Percentiles rank a stretch among this genome's conserved stretches.
These are phyloP conservation scores for Fraxinus excelsior DNA, from an alignment of 257 asterid genomes.

Conservation along the genomic window DNA sequence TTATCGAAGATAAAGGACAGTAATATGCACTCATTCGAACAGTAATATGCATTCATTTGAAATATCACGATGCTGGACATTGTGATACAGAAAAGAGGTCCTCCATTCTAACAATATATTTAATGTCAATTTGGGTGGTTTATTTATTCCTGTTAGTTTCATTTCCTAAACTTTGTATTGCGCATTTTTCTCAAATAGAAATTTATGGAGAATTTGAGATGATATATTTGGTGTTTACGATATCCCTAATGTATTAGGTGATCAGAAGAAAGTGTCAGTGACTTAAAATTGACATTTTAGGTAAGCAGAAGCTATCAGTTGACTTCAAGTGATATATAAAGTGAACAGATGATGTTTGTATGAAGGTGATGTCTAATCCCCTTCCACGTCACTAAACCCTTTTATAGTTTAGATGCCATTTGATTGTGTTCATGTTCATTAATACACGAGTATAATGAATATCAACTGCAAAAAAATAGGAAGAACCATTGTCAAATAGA, in stretches of 20 bases:
- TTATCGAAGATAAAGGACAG: background rate
- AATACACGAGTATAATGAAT: background rate
- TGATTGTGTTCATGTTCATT: background rate
- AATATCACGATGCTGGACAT: background rate
- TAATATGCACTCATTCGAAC: background rate
- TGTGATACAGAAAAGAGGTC: background rate
- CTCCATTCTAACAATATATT: background rate
- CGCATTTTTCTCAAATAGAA: background rate
- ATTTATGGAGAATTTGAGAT: background rate
- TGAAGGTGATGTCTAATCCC: background rate
- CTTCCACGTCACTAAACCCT: background rate
- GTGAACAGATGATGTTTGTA: background rate
- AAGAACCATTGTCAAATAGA: background rate
- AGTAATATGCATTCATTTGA: background rate
- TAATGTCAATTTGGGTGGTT: background rate
- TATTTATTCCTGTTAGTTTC: background rate
- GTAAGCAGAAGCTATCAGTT: background rate
- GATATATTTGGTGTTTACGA: background rate
- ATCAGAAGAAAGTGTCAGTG: background rate
- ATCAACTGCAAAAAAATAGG: background rate
- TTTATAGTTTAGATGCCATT: too few species aligned
- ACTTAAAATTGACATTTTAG: background rate
- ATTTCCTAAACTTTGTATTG: background rate
- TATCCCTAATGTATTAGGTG: background rate
- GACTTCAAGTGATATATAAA: background rate